Evolutionary conservation across 2,329 filamentous ascomycete genomes (phyloP).

Genomic region (Diaporthe destruens): DNA sequence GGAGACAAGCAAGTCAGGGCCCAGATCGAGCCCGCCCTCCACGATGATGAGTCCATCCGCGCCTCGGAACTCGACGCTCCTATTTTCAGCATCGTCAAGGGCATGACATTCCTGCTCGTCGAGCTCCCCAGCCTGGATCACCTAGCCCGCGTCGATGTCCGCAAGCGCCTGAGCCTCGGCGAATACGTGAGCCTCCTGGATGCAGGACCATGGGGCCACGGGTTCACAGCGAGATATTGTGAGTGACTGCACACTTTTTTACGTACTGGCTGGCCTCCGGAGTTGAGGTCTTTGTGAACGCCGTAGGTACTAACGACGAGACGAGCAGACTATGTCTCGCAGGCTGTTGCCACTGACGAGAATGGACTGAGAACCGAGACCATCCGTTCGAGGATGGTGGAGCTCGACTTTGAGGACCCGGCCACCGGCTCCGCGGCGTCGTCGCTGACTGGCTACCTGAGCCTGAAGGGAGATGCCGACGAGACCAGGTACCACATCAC

Average conservation of each 20-base stretch:
- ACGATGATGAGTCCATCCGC: conserved; percentile 48
- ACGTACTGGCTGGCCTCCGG: not conserved
- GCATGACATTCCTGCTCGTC: conserved; percentile 80
- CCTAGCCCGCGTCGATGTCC: conserved; percentile 58
- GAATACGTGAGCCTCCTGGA: conserved; percentile 57
- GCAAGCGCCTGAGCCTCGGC: conserved; percentile 49
- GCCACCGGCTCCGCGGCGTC: conserved; percentile 74
- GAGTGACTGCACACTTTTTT: not conserved
- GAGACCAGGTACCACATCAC: conserved; percentile 64
- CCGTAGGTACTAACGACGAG: conserved; percentile 48
- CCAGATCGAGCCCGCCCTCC: conserved; percentile 50
- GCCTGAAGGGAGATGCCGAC: conserved; percentile 54
- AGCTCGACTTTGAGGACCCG: conserved; percentile 65
- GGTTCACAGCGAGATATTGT: conserved; percentile 65
- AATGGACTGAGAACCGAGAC: conserved; percentile 46
- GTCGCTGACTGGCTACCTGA: conserved; percentile 67
- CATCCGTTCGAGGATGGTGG: conserved; percentile 71
- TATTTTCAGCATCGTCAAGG: conserved; percentile 75
- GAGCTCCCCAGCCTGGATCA: conserved; percentile 71
- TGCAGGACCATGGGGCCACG: conserved; percentile 63
- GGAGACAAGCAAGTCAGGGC: conserved; percentile 45
- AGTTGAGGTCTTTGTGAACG: not conserved
- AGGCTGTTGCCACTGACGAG: conserved; percentile 44
- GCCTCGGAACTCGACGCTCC: conserved; percentile 58
- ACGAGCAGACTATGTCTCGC: conserved; percentile 62